These are phyloP conservation scores for Triangularia setosa DNA, from an alignment of 2,329 filamentous ascomycete genomes.

Conservation along the genomic window DNA sequence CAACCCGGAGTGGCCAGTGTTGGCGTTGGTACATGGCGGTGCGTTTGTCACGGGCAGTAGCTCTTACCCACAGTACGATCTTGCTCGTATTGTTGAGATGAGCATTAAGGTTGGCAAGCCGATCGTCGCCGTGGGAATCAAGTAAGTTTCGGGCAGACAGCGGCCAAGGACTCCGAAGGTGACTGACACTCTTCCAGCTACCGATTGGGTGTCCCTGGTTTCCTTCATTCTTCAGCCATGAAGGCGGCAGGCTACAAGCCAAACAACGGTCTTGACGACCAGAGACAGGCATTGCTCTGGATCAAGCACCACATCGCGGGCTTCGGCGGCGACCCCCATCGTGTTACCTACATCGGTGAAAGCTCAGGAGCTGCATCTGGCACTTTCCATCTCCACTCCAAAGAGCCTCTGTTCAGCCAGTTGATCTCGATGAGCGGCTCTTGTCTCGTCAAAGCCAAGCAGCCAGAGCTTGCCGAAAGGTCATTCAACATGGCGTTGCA, in stretches of 20 bases:
- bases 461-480: not conserved
- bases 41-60: conserved; percentile 47
- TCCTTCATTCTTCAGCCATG: conserved; percentile 46
- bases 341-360: conserved; percentile 40
- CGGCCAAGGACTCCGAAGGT: not conserved
- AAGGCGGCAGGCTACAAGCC: conserved; percentile 40
- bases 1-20: conserved; percentile 42
- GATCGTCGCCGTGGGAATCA: conserved; percentile 43
- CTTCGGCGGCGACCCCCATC: conserved; percentile 34
- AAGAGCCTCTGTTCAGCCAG: not conserved
- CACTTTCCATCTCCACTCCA: not conserved
- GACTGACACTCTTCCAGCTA: conserved; percentile 31
- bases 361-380: conserved; percentile 40
- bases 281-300: conserved; percentile 33
- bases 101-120: conserved; percentile 41
- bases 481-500: not conserved
- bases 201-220: conserved; percentile 41
- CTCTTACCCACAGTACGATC: conserved; percentile 51
- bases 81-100: conserved; percentile 41
- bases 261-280: conserved; percentile 43
- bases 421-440: not conserved
- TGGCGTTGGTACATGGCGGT: conserved; percentile 52
- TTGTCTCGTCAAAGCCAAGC: not conserved
- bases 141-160: conserved; percentile 17
- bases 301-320: conserved; percentile 31